phyloP scores from a whole-genome alignment of 768 basidiomycete genomes.

The Suillus plorans region DNA sequence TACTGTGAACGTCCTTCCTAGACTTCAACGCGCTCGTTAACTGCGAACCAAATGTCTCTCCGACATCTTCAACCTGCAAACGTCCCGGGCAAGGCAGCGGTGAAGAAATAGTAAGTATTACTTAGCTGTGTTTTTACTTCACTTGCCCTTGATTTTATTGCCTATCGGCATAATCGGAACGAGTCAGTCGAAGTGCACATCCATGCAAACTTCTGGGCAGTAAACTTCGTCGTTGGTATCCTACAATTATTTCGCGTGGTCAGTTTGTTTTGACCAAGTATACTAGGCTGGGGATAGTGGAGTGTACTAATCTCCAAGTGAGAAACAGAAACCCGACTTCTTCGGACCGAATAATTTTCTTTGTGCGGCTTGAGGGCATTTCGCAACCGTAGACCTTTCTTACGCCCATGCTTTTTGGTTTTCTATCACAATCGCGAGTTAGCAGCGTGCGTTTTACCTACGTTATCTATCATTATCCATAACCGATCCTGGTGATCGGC shows the following conservation, averaged over 20 bases:
- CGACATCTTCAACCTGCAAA: not conserved
- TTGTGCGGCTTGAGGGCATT: not conserved
- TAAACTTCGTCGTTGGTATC: conserved; percentile 26
- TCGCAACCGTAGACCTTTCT: too few relatives aligned
- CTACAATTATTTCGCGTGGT: not conserved
- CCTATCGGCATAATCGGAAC: conserved; percentile 9
- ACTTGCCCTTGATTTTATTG: not conserved
- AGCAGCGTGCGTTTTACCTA: not conserved
- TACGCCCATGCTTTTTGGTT: not conserved
- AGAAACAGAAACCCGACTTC: not conserved
- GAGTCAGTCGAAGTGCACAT: conserved; percentile 30
- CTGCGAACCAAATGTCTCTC: not conserved
- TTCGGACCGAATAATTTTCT: not conserved
- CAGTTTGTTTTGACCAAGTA: not conserved
- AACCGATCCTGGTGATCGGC: too few relatives aligned
- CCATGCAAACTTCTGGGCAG: conserved; percentile 31
- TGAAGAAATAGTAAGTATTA: not conserved
- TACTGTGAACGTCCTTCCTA: not conserved
- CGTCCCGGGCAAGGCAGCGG: not conserved
- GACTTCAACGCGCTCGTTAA: not conserved
- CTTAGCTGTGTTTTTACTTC: not conserved
- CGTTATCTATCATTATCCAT: too few relatives aligned
- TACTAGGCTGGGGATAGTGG: not conserved
- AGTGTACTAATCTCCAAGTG: not conserved
- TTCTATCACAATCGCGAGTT: not conserved